A percentile compares a stretch with the other conserved stretches of the same genome.
Evolutionary conservation across 208 protist genomes (phyloP).

Genomic region (Leishmania lainsoni): DNA sequence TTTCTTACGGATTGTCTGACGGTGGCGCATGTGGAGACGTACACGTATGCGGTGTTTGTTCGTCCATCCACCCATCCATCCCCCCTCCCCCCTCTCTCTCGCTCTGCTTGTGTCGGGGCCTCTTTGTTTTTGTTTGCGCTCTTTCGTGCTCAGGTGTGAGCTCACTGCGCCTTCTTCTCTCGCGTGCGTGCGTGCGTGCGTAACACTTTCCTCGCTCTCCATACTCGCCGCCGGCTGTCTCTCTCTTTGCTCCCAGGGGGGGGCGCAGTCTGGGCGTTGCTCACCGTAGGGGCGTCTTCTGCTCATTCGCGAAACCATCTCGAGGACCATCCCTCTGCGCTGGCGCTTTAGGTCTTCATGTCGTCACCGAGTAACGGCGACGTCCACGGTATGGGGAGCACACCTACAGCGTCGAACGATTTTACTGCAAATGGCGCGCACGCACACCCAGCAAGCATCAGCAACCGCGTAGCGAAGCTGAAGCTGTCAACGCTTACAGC

Average conservation of each 20-base stretch:
- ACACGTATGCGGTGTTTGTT: not conserved
- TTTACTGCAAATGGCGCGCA: not conserved
- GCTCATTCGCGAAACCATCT: too few species aligned
- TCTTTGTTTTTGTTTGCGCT: not conserved
- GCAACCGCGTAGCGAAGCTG: not conserved
- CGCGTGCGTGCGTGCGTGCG: not conserved
- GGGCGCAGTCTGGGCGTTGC: not conserved
- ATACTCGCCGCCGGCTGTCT: not conserved
- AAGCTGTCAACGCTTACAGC: not conserved
- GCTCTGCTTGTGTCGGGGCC: conserved; percentile 5
- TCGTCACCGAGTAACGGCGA: not conserved
- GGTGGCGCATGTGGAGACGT: not conserved
- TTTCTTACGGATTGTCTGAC: not conserved
- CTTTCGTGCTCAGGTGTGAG: not conserved
- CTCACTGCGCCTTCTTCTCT: not conserved
- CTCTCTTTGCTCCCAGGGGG: not conserved
- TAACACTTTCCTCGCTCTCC: not conserved
- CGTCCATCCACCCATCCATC: not conserved
- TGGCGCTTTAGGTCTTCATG: conserved; percentile 1
- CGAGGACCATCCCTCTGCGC: not conserved
- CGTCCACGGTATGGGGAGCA: not conserved
- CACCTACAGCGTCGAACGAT: not conserved
- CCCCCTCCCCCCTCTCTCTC: not conserved
- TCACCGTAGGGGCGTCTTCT: not conserved
- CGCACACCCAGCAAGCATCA: not conserved